Evolutionary conservation across 345 rosid species (phyloP).

Genomic region (Noccaea bulbosa): DNA sequence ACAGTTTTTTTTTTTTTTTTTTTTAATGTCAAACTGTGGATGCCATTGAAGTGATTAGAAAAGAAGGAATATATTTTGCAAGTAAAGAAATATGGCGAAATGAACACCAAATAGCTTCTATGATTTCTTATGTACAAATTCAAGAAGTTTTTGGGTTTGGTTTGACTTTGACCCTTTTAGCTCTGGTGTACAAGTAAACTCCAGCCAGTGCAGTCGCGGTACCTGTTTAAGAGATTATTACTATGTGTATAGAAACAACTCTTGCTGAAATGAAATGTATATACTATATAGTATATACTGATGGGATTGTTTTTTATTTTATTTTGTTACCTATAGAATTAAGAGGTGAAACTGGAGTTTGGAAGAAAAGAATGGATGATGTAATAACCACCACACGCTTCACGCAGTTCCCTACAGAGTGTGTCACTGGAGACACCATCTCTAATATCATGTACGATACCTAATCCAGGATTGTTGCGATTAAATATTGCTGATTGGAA

Average conservation of each 20-base stretch:
- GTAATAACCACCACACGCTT: conserved; percentile 84
- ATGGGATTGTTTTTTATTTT: no score
- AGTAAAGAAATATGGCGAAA: background rate
- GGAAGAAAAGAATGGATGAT: conserved; percentile 76
- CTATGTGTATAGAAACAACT: no score
- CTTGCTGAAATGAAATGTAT: no score
- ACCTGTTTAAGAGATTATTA: conserved; percentile 48
- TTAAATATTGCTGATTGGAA: background rate
- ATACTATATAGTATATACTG: no score
- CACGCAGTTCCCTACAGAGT: conserved; percentile 83
- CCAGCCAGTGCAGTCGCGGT: conserved; percentile 79
- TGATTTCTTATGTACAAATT: conserved; percentile 19
- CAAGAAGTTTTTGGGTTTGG: conserved; percentile 46
- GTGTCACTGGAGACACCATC: conserved; percentile 84
- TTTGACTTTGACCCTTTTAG: conserved; percentile 53
- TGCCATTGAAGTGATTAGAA: no score
- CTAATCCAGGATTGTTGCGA: conserved; percentile 37
- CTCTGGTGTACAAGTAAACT: conserved; percentile 70
- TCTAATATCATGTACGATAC: conserved; percentile 77
- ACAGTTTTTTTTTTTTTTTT: no score
- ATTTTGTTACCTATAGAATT: conserved; percentile 55
- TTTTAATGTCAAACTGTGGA: no score
- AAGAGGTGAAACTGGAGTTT: conserved; percentile 60
- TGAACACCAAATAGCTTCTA: conserved; percentile 3
- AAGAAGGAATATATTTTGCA: no score